Percentiles rank a stretch among this genome's conserved stretches.
Conservation (phyloP, 2,329 filamentous ascomycete genomes). For the Fusarium domesticum region DNA sequence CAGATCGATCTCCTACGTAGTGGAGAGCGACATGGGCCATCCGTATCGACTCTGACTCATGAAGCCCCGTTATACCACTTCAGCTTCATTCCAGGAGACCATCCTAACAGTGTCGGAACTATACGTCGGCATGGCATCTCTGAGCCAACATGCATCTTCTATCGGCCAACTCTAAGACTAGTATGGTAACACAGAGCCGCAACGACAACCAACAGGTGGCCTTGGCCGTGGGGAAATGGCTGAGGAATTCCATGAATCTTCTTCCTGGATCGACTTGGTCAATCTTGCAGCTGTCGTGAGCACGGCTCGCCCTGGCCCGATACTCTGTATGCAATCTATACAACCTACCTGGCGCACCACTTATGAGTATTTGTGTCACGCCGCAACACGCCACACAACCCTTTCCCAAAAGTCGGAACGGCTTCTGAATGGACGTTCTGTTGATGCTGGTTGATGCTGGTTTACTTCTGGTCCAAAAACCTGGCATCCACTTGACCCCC, state of each 20-base stretch:
- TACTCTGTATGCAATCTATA: neutral
- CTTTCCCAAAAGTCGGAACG: constrained; percentile 15
- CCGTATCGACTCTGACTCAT: neutral
- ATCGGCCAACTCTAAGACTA: too few species aligned
- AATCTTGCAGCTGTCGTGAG: neutral
- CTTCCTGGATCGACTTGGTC: too few species aligned
- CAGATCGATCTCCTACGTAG: constrained; percentile 2
- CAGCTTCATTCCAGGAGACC: neutral
- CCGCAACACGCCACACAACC: constrained; percentile 10
- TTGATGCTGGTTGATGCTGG: constrained; percentile 1
- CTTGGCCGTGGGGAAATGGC: too few species aligned
- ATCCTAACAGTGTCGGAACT: neutral
- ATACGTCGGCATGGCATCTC: neutral
- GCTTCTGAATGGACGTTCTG: constrained; percentile 17
- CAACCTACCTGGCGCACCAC: neutral
- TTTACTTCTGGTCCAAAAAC: neutral
- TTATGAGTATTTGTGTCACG: constrained; percentile 8
- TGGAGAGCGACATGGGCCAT: constrained; percentile 1
- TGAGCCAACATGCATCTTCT: neutral
- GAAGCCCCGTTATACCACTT: neutral
- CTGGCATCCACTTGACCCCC: too few species aligned
- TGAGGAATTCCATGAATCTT: too few species aligned
- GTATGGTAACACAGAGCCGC: too few species aligned
- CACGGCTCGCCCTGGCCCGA: neutral
- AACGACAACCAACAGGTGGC: too few species aligned